Conservation (phyloP, 2,329 filamentous ascomycete species). For the Raffaelea albimanens region DNA sequence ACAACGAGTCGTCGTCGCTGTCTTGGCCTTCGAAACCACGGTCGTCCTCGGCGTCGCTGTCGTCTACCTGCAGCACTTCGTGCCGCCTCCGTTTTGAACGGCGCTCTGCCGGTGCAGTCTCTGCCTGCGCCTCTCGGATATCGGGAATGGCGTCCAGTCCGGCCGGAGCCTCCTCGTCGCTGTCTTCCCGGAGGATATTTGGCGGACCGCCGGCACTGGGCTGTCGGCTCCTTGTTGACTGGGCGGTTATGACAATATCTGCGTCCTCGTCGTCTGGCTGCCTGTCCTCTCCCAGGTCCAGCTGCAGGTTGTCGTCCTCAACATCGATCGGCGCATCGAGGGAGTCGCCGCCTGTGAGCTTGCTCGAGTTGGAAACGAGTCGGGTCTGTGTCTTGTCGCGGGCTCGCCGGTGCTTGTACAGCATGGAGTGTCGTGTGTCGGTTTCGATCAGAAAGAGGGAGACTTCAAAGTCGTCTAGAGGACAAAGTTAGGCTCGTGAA, state of each 20-base stretch:
- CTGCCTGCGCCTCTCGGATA: not conserved
- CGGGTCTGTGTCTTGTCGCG: conserved; percentile 43
- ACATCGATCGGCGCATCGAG: conserved; percentile 45
- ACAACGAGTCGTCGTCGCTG: conserved; percentile 12
- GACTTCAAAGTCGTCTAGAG: conserved; percentile 84
- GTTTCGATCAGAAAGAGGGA: conserved; percentile 88
- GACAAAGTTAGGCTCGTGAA: not conserved
- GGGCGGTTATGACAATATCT: conserved; percentile 38
- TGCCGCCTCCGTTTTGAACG: conserved; percentile 22
- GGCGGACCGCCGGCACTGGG: not conserved
- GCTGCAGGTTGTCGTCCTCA: conserved; percentile 22
- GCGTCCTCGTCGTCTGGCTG: conserved; percentile 49
- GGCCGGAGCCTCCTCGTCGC: conserved; percentile 8
- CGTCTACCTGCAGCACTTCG: conserved; percentile 19
- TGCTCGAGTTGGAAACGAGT: conserved; percentile 53
- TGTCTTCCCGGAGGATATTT: conserved; percentile 33
- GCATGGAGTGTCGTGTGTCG: conserved; percentile 72
- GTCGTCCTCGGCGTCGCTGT: conserved; percentile 23
- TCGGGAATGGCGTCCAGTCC: conserved; percentile 9
- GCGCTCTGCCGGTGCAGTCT: conserved; percentile 13
- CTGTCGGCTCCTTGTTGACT: no score
- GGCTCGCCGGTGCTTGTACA: conserved; percentile 78
- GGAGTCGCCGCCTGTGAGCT: conserved; percentile 43
- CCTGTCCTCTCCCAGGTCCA: not conserved
- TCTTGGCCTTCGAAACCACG: conserved; percentile 13